These are phyloP conservation scores for Glycine latifolia DNA, from an alignment of 306 rosid species.

Conservation along the genomic window DNA sequence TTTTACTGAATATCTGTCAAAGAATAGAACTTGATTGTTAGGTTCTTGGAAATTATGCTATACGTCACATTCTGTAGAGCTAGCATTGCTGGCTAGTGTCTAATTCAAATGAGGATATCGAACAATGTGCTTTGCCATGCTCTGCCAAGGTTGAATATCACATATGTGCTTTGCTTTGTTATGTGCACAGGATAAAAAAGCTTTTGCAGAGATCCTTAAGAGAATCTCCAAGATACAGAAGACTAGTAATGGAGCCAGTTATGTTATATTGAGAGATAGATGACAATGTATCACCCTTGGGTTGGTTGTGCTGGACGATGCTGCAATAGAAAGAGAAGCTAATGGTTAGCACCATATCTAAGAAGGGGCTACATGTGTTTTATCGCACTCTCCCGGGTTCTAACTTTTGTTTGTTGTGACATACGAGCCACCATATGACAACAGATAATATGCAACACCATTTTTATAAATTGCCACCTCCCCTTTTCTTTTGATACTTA, in stretches of 20 bases:
- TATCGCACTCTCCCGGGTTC: not conserved
- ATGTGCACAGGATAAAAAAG: slow-evolving; percentile 81
- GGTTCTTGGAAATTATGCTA: not conserved
- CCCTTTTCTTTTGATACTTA: too few species aligned
- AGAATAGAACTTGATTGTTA: not conserved
- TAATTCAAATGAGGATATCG: slow-evolving; percentile 1
- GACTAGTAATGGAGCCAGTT: slow-evolving; percentile 58
- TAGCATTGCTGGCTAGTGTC: slow-evolving; percentile 9
- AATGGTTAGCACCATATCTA: not conserved
- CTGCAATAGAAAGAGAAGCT: slow-evolving; percentile 1
- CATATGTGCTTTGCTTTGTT: not conserved
- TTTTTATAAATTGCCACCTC: not conserved
- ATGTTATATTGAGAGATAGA: slow-evolving; percentile 70
- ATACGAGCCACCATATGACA: not conserved
- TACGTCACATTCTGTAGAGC: not conserved
- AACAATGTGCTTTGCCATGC: not conserved
- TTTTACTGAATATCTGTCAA: not conserved
- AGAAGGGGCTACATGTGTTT: not conserved
- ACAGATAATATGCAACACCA: not conserved
- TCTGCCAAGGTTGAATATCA: slow-evolving; percentile 19
- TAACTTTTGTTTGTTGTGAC: not conserved
- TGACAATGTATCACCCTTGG: not conserved
- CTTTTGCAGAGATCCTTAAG: slow-evolving; percentile 77
- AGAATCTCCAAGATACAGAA: slow-evolving; percentile 84
- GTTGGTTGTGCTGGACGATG: not conserved